phyloP scores from a whole-genome alignment of 305 asterid genomes.

The Nicotiana rustica region DNA sequence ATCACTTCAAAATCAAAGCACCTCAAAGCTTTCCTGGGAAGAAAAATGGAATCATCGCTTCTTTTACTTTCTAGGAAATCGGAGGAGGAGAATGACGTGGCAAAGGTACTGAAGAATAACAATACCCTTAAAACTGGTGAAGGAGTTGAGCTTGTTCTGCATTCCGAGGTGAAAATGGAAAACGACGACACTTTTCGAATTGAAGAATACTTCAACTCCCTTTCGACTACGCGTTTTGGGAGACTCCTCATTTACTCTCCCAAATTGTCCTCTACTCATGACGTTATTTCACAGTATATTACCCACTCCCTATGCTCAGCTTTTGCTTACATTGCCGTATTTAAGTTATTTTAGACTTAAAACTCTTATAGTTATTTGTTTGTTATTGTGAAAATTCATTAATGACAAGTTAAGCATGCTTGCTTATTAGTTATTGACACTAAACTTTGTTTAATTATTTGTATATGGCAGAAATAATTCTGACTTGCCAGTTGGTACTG shows the following conservation, averaged over 20 bases:
- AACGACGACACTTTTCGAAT: conserved; percentile 50
- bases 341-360: too few relatives aligned
- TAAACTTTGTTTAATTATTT: background rate
- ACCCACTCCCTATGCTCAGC: background rate
- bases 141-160: conserved; percentile 47
- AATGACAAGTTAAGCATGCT: background rate
- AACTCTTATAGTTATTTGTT: background rate
- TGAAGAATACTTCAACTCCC: conserved; percentile 57
- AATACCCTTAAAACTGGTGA: conserved; percentile 54
- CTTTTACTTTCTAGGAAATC: conserved; percentile 78
- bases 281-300: conserved; percentile 73
- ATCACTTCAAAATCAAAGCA: background rate
- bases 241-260: conserved; percentile 77
- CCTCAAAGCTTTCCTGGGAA: conserved; percentile 4
- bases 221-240: conserved; percentile 66
- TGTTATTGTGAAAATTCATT: too few relatives aligned
- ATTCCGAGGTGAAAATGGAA: conserved; percentile 53
- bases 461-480: conserved; percentile 66
- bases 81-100: conserved; percentile 60
- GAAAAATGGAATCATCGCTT: conserved; percentile 58
- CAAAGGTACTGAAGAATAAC: conserved; percentile 57
- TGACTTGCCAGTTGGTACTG: conserved; percentile 83
- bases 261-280: conserved; percentile 81
- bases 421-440: background rate
- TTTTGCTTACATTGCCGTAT: too few relatives aligned